A percentile compares a stretch with the other conserved stretches of the same genome.
Conservation (phyloP, 257 asterid species). For the Fraxinus pennsylvanica region DNA sequence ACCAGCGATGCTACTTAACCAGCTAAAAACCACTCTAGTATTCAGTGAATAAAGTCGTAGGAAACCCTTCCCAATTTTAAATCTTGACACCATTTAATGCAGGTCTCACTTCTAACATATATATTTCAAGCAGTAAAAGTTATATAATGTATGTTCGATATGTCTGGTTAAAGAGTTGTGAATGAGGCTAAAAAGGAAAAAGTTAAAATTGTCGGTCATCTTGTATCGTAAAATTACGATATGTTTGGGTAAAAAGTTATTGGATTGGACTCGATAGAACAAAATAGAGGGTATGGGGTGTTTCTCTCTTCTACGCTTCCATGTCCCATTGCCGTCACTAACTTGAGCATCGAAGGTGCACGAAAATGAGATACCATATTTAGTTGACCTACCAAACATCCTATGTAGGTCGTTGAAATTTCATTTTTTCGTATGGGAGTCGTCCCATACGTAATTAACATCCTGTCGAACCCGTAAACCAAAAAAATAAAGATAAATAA, state of each 20-base stretch:
- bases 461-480: not conserved
- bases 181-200: not conserved
- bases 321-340: too few relatives aligned
- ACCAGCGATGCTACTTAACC: not conserved
- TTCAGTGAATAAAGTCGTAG: not conserved
- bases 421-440: too few relatives aligned
- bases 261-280: too few relatives aligned
- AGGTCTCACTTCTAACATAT: not conserved
- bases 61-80: not conserved
- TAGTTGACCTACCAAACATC: not conserved
- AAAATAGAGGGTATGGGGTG: too few relatives aligned
- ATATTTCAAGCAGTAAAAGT: not conserved
- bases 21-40: not conserved
- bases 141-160: not conserved
- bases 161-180: too few relatives aligned
- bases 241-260: too few relatives aligned
- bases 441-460: not conserved
- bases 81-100: not conserved
- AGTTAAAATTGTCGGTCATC: not conserved
- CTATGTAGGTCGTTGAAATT: not conserved
- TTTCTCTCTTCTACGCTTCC: too few relatives aligned
- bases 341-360: too few relatives aligned
- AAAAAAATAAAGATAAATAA: not conserved
- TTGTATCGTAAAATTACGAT: not conserved
- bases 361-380: not conserved